Evolutionary conservation across 2,329 filamentous ascomycete species (phyloP), one percentile per base, ranked within the genome.

Genomic region (Stenocarpella maydis): DNA sequence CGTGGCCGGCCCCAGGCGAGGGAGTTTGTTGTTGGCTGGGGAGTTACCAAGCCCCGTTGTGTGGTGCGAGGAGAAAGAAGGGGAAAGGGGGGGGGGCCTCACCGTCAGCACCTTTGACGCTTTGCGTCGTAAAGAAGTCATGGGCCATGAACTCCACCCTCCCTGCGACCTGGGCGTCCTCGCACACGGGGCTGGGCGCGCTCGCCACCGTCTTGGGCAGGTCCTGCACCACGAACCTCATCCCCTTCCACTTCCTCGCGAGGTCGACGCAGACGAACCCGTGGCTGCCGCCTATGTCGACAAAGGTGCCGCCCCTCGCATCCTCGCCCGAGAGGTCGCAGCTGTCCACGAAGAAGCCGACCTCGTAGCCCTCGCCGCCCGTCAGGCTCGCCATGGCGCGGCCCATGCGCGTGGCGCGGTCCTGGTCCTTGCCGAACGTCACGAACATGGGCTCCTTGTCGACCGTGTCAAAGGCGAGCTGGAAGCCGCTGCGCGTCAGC

Each of bases 261-360:
- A 90, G 78, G 4, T 84, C 85, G n/a, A 86, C 80, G 55, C 81
- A 84, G n/a, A 86, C 84, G 55, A 88, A 86, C 0, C 88, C 88
- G 65, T 86, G 85, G 21, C 84, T 86, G 2, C 88, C 88, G 12
- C 88, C 88, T 17, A 89, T 74, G 67, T 91, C 88, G 5, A 90
- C 86, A 47, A 90, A 77, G 0, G 81, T 86, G 3, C 83, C 87
- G 6, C 77, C 76, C 1, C 69, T 74, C 0, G 77, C 77, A 63
- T 87, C 80, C 1, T 89, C 76, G 1, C 80, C 80, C 1, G 80
- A 76, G 73, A 90, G 85, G 73, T 88, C 84, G 73, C 86, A 89
- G 52, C 83, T 84, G 45, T 86, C 78, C 2, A 88, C 80, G 12
- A 90, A 80, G 72, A 88, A 82, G 28, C 77, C 77, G 5, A 88